Evolutionary conservation across 1,139 yeast species (phyloP), one percentile per base, ranked within the genome.

Genomic region (Zygosaccharomyces pseudobailii): DNA sequence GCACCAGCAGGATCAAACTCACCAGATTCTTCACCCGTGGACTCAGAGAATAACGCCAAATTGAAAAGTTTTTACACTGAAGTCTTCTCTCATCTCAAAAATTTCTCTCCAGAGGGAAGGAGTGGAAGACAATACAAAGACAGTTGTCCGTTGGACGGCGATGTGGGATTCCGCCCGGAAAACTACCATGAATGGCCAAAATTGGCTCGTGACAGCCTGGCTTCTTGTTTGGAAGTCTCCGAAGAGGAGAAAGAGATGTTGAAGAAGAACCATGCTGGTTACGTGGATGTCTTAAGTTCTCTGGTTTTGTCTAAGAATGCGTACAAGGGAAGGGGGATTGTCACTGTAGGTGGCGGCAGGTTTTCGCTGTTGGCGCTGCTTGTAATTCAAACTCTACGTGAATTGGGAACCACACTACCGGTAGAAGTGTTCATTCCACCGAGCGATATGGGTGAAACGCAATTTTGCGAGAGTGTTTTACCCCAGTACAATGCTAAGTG

Each of bases 281-380:
- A 80, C 33, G 78, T 83, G 27, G 69, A 71, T 1, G 66, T 70
- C 24, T 63, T 84, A 24, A 84, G 85, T 2, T 63, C 69, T 0
- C 52, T 59, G 3, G 63, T 68, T 21, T 84, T 61, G 36, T 63
- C 88, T 0, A 64, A 68, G 27, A 68, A 72, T 2, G 59, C 78
- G 2, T 81, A 79, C 60, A 60, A 68, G n/a, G 90, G 90, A 0
- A 73, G 79, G 50, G 96, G 96, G 25, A 80, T 87, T 35, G 95
- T 87, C 1, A 83, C 80, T 58, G 90, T 85, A 32, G 92, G 92
- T 19, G 95, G 95, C 37, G 92, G 90, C 2, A 76, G 75, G 55
- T 85, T 82, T 69, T 83, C 85, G 60, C 83, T 94, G 75, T 69
- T 85, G 53, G 78, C 88, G 13, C 68, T 85, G 41, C 68, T 84